These are phyloP conservation scores for Aspergillus costaricaensis DNA, from an alignment of 2,329 filamentous ascomycete genomes.

Conservation along the genomic window DNA sequence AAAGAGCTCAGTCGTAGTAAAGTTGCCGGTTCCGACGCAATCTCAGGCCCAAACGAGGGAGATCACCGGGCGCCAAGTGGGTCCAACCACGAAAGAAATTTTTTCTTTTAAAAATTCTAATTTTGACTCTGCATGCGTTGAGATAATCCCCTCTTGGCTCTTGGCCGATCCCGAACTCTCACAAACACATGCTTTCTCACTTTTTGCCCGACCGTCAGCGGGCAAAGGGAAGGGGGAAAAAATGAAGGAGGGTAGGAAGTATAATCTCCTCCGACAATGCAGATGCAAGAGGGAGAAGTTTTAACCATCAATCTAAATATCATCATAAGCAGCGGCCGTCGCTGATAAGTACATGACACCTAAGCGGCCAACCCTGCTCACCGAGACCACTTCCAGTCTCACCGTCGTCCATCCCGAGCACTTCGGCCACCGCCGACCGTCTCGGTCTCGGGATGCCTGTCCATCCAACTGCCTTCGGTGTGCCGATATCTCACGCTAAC, in stretches of 20 bases:
- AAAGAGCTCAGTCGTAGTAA: conserved; percentile 2
- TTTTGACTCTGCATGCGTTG: neutral
- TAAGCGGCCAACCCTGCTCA: neutral
- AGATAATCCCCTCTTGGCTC: neutral
- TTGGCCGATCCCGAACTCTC: conserved; percentile 6
- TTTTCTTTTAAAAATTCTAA: neutral
- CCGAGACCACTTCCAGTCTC: neutral
- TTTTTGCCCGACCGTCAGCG: neutral
- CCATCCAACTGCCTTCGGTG: neutral
- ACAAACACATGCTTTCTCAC: neutral
- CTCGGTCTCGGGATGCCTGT: conserved; percentile 2
- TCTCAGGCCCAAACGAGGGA: neutral
- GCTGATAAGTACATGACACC: neutral
- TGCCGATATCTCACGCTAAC: neutral
- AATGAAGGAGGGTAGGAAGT: neutral
- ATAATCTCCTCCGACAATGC: neutral
- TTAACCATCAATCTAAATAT: neutral
- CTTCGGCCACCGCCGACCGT: conserved; percentile 1
- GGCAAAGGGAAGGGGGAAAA: neutral
- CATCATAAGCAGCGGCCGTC: neutral
- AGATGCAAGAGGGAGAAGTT: neutral
- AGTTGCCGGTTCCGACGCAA: conserved; percentile 5
- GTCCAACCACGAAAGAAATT: neutral
- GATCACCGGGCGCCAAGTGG: conserved; percentile 11
- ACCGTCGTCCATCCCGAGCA: neutral